Base-by-base conservation (phyloP, 1,139 yeast genomes). In the Sugiyamaella grinbergsii region DNA sequence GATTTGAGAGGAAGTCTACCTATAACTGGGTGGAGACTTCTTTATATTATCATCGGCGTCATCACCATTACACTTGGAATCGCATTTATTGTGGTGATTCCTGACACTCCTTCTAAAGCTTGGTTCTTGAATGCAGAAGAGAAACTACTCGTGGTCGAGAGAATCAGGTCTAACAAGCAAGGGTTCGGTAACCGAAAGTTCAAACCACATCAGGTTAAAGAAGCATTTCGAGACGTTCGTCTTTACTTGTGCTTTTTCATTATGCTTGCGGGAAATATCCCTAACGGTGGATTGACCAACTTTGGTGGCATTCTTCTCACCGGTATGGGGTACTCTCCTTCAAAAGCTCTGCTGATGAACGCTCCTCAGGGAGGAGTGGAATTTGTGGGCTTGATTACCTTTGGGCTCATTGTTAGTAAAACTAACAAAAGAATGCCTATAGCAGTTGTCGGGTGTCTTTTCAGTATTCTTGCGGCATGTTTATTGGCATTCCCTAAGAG, bases 21-120 rank as follows among this genome's bases (percentile, higher is more conserved):
- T n/a, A n/a, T n/a, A n/a, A n/a, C 32, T 38, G 6, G 42, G 61
- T 51, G 85, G 85, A 71, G 79, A 66, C 81, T 85, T 83, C 70
- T 81, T 46, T 71, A 76, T 44, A 64, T 61, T 5, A 51, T 61
- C 45, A 48, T 53, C 65, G 52, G 63, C 29, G 16, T 61, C 61
- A 54, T 70, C 60, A 54, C 71, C 62, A 48, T 64, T 10, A 59
- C 67, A 4, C 75, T 82, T 74, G 81, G 82, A 7, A 57, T 77
- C 5, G 51, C 76, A 2, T 69, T 80, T 42, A 66, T 62, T 50
- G 55, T 76, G 22, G 69, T 72, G 43, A 62, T 81, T 39, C 86
- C 86, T 1, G 81, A 79, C 60, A 69, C 72, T 28, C 85, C 84
- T 34, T 67, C 77, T n/a, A 64, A 68, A 26, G 84, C 85, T 2